phyloP scores from a whole-genome alignment of 768 basidiomycete genomes.

The Rhodotorula graminis region DNA sequence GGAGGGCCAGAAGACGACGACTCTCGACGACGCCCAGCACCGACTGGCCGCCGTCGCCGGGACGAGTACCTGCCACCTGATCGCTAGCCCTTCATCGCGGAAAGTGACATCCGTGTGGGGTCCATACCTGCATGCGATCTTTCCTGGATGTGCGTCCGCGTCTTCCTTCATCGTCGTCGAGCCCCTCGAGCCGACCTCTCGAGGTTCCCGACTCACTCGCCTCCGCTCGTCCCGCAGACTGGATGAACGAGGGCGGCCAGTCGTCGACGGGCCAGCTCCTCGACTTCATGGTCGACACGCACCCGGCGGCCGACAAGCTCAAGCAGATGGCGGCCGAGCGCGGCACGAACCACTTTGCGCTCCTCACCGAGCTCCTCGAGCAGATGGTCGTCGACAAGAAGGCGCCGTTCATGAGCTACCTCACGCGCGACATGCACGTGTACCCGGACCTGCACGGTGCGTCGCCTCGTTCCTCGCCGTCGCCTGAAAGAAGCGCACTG shows the following conservation, averaged over 20 bases:
- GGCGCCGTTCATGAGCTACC: constrained; percentile 60
- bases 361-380: constrained; percentile 70
- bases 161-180: background rate
- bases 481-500: background rate
- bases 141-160: constrained; percentile 62
- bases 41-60: constrained; percentile 90
- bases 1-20: constrained; percentile 56
- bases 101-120: constrained; percentile 78
- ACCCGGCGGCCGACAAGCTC: constrained; percentile 73
- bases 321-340: constrained; percentile 59
- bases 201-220: too few species aligned
- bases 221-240: constrained; percentile 50
- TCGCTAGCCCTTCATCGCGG: constrained; percentile 86
- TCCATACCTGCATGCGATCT: constrained; percentile 66
- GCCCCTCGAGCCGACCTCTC: background rate
- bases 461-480: constrained; percentile 11
- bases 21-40: constrained; percentile 69
- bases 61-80: constrained; percentile 95
- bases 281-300: constrained; percentile 88
- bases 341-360: constrained; percentile 48
- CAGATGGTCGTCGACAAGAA: constrained; percentile 38
- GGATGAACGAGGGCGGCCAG: constrained; percentile 99
- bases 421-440: constrained; percentile 79
- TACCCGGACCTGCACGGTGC: constrained; percentile 92
- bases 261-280: constrained; percentile 98